These are phyloP conservation scores for Suillus paluster DNA, from an alignment of 768 basidiomycete species.

Conservation along the genomic window DNA sequence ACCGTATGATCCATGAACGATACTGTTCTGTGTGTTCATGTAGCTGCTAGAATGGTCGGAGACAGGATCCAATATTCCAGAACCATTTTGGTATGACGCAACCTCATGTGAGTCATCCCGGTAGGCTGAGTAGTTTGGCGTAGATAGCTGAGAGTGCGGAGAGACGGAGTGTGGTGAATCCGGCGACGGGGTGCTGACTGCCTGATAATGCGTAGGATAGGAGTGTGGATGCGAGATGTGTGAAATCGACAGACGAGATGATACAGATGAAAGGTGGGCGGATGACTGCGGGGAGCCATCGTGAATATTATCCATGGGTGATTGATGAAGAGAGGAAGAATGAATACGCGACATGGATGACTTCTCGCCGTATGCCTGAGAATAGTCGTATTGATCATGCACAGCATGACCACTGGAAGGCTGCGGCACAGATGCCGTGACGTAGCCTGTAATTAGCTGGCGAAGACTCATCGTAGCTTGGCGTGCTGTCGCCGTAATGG, in stretches of 20 bases:
- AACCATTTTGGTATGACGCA: slow-evolving; percentile 40
- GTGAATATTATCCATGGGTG: slow-evolving; percentile 31
- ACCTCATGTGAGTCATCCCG: slow-evolving; percentile 47
- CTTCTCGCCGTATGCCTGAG: slow-evolving; percentile 33
- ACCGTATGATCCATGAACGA: slow-evolving; percentile 28
- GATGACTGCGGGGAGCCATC: slow-evolving; percentile 36
- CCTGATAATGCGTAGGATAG: slow-evolving; percentile 42
- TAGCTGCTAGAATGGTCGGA: slow-evolving; percentile 38
- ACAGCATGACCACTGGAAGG: slow-evolving; percentile 24
- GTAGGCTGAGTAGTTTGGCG: slow-evolving; percentile 48
- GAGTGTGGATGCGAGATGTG: slow-evolving; percentile 61
- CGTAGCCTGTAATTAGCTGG: slow-evolving; percentile 37
- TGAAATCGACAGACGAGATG: slow-evolving; percentile 63
- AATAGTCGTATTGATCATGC: slow-evolving; percentile 33
- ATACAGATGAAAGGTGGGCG: slow-evolving; percentile 37
- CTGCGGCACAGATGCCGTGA: slow-evolving; percentile 27
- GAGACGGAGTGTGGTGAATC: slow-evolving; percentile 55
- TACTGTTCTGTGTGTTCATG: slow-evolving; percentile 32
- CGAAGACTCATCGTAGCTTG: slow-evolving; percentile 35
- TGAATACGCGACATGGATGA: slow-evolving; percentile 35
- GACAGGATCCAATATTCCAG: slow-evolving; percentile 35
- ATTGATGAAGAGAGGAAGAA: slow-evolving; percentile 30
- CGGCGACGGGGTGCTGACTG: slow-evolving; percentile 50
- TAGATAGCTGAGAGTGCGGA: slow-evolving; percentile 36
- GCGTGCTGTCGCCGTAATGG: slow-evolving; percentile 35